A percentile compares a stretch with the other conserved stretches of the same genome.
Evolutionary conservation across 2,329 filamentous ascomycete species (phyloP).

Genomic region (Aureobasidium pullulans): DNA sequence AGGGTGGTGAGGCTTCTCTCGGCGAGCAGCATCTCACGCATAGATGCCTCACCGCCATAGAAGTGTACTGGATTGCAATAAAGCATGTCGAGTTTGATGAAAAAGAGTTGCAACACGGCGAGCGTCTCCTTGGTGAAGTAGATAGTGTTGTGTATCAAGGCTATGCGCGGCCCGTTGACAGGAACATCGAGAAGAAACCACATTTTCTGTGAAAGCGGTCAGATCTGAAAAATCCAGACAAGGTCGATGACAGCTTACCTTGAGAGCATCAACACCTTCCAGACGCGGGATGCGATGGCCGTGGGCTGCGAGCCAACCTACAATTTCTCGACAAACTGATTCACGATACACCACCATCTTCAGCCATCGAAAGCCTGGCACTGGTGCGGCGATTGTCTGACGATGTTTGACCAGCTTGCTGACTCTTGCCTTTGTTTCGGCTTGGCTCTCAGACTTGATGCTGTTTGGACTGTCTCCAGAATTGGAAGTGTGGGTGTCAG

Average conservation of each 20-base stretch:
- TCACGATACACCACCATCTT: slow-evolving; percentile 57
- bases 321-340: slow-evolving; percentile 52
- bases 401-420: background rate
- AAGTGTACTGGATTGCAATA: slow-evolving; percentile 57
- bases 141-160: slow-evolving; percentile 44
- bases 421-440: background rate
- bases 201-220: slow-evolving; percentile 45
- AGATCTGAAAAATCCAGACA: slow-evolving; percentile 15
- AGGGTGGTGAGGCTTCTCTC: slow-evolving; percentile 32
- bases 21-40: slow-evolving; percentile 45
- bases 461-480: background rate
- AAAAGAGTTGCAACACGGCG: slow-evolving; percentile 55
- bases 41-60: slow-evolving; percentile 39
- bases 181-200: slow-evolving; percentile 67
- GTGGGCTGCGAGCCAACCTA: slow-evolving; percentile 51
- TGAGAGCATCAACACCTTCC: slow-evolving; percentile 21
- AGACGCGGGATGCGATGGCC: slow-evolving; percentile 49
- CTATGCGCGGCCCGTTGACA: slow-evolving; percentile 48
- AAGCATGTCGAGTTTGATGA: slow-evolving; percentile 64
- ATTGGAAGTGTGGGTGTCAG: background rate
- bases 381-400: slow-evolving; percentile 18
- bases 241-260: slow-evolving; percentile 9
- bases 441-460: background rate
- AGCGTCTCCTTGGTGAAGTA: slow-evolving; percentile 57
- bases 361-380: slow-evolving; percentile 62